Base-by-base conservation (phyloP, 768 basidiomycete genomes). In the Pleurotus salmoneostramineus region DNA sequence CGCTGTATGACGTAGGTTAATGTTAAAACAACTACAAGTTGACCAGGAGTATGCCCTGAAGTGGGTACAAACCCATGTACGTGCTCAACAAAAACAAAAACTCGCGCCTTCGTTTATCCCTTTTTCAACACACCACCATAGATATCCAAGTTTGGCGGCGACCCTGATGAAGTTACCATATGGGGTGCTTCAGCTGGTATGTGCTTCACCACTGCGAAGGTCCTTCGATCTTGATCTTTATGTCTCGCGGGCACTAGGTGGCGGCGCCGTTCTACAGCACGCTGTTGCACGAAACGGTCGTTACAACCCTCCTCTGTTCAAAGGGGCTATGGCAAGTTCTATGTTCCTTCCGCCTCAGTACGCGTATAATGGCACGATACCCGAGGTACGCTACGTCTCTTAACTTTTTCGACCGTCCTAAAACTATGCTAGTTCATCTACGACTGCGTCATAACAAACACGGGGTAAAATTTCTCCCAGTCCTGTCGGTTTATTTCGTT, bases 231-330 rank as follows among this genome's bases (percentile, higher is more conserved):
- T 4, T n/a, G 36, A 33, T 27, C 8, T 17, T 40, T 0, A 11
- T 37, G 2, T 44, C 6, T 40, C 31, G 15, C 10, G 33, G 15
- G 4, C 11, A 48, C 15, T 50, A 71, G 71, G 72, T 43, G 72
- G 64, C 6, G 72, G 71, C 8, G 72, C 72, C 0, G 72, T 73
- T 7, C 34, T 73, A 3, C 72, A 73, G 37, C 72, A 73, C 7
- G 17, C 73, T 11, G 60, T 73, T 4, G 72, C 72, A 12, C 59
- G 72, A 10, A 62, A 62, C 7, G 74, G 74, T 4, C 61, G 66
- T 36, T 74, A 71, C 0, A 48, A 68, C 37, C 74, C 71, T 0
- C 65, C 66, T 12, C 50, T 74, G 0, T 74, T 74, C 56, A 60
- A 62, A 37, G 61, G 43, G 12, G 72, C 68, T 3, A 71, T 74